Evolutionary conservation across 768 basidiomycete genomes (phyloP), one percentile per base, ranked within the genome.

Genomic region (Epithele typhae): DNA sequence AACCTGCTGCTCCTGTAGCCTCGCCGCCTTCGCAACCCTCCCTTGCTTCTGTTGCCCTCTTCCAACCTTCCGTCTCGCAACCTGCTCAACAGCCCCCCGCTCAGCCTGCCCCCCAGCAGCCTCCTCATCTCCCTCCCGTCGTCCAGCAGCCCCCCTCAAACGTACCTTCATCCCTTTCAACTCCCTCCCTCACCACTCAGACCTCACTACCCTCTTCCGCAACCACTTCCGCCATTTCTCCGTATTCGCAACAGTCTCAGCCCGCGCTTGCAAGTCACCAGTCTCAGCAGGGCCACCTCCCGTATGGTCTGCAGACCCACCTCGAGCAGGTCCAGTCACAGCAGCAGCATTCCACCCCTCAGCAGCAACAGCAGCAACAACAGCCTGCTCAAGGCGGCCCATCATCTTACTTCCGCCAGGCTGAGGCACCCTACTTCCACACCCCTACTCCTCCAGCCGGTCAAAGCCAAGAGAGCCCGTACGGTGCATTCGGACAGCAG

Each of bases 341-440:
- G 41, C 37, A 55, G 9, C 68, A 71, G 48, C n/a, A n/a, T n/a
- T n/a, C n/a, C n/a, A n/a, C n/a, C n/a, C n/a, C n/a, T n/a, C 41
- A 50, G 37, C 71, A 68, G 14, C 27, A 27, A 11, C 51, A 39
- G 23, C 73, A 69, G 37, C 52, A 65, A 25, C 65, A 72, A 40
- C 55, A 66, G 40, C 51, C 43, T 42, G 44, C 36, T 30, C 49
- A 51, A 36, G 45, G 42, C 19, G 25, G 46, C 17, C 12, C 7
- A 7, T 73, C 78, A 5, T 77, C 60, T 45, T 89, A 87, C 59
- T 87, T 85, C 73, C 75, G 86, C 43, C 84, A 85, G 58, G 73
- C 74, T 10, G 82, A 87, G 7, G 62, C 74, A 3, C 83, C 82
- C 4, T 89, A 87, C 64, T 87, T 86, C 74, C 84, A 90, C 58